A percentile compares a stretch with the other conserved stretches of the same genome.
These are phyloP conservation scores for Lentinula aciculospora DNA, from an alignment of 768 basidiomycete species.

Conservation along the genomic window DNA sequence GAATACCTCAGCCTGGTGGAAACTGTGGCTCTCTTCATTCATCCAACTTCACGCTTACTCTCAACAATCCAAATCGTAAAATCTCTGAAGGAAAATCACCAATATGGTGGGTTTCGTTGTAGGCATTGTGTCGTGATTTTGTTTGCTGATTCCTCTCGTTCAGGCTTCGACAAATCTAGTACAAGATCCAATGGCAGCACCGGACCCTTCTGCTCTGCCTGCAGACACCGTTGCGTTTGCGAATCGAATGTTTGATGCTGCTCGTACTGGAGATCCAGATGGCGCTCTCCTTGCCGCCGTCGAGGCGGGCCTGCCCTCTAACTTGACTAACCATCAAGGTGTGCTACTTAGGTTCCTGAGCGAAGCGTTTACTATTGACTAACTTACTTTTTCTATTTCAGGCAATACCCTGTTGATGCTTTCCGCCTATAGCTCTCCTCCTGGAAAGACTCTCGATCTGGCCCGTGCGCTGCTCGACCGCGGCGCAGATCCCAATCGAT, in stretches of 20 bases:
- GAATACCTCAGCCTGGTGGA: too few relatives aligned
- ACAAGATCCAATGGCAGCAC: background rate
- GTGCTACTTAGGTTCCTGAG: constrained; percentile 1
- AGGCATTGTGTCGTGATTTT: too few relatives aligned
- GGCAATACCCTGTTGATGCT: constrained; percentile 82
- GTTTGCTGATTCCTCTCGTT: too few relatives aligned
- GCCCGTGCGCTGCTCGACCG: constrained; percentile 45
- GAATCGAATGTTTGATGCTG: constrained; percentile 70
- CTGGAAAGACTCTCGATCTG: constrained; percentile 52
- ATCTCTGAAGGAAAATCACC: too few relatives aligned
- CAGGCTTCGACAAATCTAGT: background rate
- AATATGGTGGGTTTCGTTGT: too few relatives aligned
- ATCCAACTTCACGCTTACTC: too few relatives aligned
- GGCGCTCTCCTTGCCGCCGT: constrained; percentile 50
- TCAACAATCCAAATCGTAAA: too few relatives aligned
- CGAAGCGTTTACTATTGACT: background rate
- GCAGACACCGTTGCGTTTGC: constrained; percentile 50
- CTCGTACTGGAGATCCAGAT: constrained; percentile 49
- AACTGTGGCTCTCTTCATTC: too few relatives aligned
- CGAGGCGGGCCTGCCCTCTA: constrained; percentile 62
- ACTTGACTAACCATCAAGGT: constrained; percentile 74
- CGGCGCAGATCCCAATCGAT: constrained; percentile 59
- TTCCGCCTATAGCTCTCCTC: constrained; percentile 45
- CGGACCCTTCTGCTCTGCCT: constrained; percentile 21
- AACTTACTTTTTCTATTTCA: constrained; percentile 17